These are phyloP conservation scores for Hyphopichia pseudoburtonii DNA, from an alignment of 1,139 yeast genomes.

Conservation along the genomic window DNA sequence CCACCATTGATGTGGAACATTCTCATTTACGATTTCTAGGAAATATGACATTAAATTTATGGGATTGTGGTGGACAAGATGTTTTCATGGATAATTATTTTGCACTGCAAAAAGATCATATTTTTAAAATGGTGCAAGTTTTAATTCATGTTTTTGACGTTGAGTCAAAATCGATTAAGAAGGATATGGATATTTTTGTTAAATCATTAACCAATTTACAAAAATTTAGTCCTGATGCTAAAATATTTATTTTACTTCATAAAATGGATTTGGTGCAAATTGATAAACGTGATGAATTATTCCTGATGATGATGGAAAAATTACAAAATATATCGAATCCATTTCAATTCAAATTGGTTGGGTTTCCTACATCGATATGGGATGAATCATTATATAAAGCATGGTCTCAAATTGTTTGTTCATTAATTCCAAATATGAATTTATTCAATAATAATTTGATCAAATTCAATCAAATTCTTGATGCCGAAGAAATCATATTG, in stretches of 20 bases:
- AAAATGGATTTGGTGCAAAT: constrained; percentile 95
- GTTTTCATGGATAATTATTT: constrained; percentile 94
- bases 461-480: constrained; percentile 71
- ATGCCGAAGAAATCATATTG: constrained; percentile 86
- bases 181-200: constrained; percentile 89
- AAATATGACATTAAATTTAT: constrained; percentile 88
- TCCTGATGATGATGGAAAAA: constrained; percentile 79
- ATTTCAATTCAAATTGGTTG: constrained; percentile 75
- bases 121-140: constrained; percentile 96
- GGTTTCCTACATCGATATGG: constrained; percentile 97
- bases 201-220: constrained; percentile 79
- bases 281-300: constrained; percentile 81
- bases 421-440: constrained; percentile 89
- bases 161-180: constrained; percentile 86
- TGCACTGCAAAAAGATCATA: constrained; percentile 83
- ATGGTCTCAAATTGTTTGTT: constrained; percentile 95
- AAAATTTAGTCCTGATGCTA: constrained; percentile 87
- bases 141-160: constrained; percentile 95
- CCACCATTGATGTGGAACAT: constrained; percentile 97
- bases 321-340: constrained; percentile 75
- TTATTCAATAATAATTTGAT: constrained; percentile 74
- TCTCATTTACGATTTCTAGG: constrained; percentile 91
- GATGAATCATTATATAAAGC: constrained; percentile 95
- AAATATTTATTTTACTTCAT: constrained; percentile 87
- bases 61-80: constrained; percentile 99